phyloP scores from a whole-genome alignment of 2,329 filamentous ascomycete genomes.

The Tolypocladium pustulatum region DNA sequence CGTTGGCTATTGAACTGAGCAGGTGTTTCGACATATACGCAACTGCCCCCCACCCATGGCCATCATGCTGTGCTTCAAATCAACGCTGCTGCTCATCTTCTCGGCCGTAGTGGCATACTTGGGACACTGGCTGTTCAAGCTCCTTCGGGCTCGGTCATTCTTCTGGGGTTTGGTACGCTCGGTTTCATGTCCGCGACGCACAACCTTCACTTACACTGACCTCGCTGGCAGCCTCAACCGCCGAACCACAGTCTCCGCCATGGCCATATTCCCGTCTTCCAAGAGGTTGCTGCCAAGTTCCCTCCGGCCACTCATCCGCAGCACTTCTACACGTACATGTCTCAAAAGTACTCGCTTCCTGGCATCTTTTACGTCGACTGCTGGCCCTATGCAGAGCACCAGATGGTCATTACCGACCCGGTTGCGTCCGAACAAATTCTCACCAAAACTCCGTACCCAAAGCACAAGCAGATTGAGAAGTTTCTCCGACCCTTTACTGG shows the following conservation, averaged over 20 bases:
- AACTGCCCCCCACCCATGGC: background rate
- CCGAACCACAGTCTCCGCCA: background rate
- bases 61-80: background rate
- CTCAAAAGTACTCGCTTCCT: constrained; percentile 11
- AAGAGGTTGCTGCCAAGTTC: constrained; percentile 1
- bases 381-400: constrained; percentile 12
- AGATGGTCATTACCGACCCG: constrained; percentile 13
- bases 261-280: background rate
- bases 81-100: background rate
- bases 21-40: background rate
- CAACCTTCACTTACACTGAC: background rate
- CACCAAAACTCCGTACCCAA: constrained; percentile 10
- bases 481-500: constrained; percentile 8
- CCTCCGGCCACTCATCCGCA: constrained; percentile 13
- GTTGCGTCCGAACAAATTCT: constrained; percentile 12
- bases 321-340: constrained; percentile 9
- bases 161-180: background rate
- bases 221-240: background rate
- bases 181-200: background rate
- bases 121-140: background rate
- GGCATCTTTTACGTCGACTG: constrained; percentile 15
- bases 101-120: background rate
- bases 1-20: background rate
- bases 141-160: background rate
- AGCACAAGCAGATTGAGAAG: constrained; percentile 6